Evolutionary conservation across 2,329 filamentous ascomycete species (phyloP), one percentile per base, ranked within the genome.

Genomic region (Hymenoscyphus infarciens): DNA sequence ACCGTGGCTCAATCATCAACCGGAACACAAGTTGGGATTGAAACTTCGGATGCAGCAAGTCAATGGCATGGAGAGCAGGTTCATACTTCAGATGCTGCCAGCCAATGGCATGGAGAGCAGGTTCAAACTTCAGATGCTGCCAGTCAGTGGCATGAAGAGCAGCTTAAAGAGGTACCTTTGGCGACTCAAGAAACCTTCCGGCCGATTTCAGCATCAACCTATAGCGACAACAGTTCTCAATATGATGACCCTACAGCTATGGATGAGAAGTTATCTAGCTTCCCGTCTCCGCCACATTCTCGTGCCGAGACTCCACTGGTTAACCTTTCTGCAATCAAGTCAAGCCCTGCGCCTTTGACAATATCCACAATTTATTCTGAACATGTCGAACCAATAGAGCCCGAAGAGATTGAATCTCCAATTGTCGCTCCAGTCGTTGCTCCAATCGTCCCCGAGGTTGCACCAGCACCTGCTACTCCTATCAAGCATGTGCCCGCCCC

Each of bases 171-270:
- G 49, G 42, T 63, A n/a, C 31, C 61, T 2, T 56, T 63, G n/a
- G 63, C 62, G 22, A 55, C 64, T 15, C 56, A 67, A n/a, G 64
- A 65, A 42, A 54, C 61, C 31, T 76, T 76, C 19, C 75, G 82
- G 53, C 79, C 80, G 11, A 66, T 79, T n/a, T 83, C 83, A 2
- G 73, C 72, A 3, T 70, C 69, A 15, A 80, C 81, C 1, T 82
- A 82, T 67, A 84, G 81, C 69, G 82, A 85, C 68, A 78, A 79
- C 33, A 80, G 80, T 61, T 79, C 80, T 10, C 82, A 85, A 65
- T 77, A 81, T 65, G 81, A 83, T 54, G 81, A 83, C 52, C 71
- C 72, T 15, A 79, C 81, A 39, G 42, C 70, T 27, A 78, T 85
- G 71, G 80, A 79, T 19, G 78, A 80, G 62, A 83, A 81, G 68